Percentiles rank a stretch among this genome's conserved stretches.
Evolutionary conservation across 2,329 filamentous ascomycete genomes (phyloP).

Genomic region (Neocatenulostroma microsporum): DNA sequence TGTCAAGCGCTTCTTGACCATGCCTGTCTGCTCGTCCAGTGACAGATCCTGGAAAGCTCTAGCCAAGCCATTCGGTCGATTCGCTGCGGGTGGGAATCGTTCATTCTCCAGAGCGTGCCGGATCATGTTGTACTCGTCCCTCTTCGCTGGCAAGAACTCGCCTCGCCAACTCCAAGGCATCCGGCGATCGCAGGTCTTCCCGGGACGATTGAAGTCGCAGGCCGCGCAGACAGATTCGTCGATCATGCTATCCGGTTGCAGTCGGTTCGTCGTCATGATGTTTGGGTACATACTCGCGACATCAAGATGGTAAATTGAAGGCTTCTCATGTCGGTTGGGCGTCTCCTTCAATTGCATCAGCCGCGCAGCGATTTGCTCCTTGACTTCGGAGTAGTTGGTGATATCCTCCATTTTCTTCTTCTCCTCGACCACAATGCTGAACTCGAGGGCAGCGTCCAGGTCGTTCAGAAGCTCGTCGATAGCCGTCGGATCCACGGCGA

Average conservation of each 20-base stretch:
- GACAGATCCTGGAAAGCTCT: constrained; percentile 74
- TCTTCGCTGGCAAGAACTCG: constrained; percentile 90
- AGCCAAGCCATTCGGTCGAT: constrained; percentile 58
- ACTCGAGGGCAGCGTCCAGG: constrained; percentile 79
- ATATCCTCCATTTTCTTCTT: constrained; percentile 47
- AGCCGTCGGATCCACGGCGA: constrained; percentile 78
- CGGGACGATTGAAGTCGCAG: constrained; percentile 95
- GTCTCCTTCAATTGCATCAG: constrained; percentile 68
- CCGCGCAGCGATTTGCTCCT: constrained; percentile 66
- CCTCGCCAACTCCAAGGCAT: constrained; percentile 98
- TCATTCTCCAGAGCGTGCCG: constrained; percentile 85
- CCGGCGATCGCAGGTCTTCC: constrained; percentile 91
- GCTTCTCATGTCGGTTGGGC: constrained; percentile 75
- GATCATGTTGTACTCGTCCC: constrained; percentile 99
- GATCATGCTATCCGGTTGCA: constrained; percentile 99
- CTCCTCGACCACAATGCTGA: constrained; percentile 55
- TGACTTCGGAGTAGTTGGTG: constrained; percentile 54
- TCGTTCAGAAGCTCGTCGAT: constrained; percentile 83
- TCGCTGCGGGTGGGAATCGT: constrained; percentile 72
- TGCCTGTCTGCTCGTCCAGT: constrained; percentile 69
- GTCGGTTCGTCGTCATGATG: constrained; percentile 98
- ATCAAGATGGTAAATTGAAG: constrained; percentile 94
- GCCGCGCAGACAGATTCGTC: constrained; percentile 91
- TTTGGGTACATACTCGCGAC: constrained; percentile 99
- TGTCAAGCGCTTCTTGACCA: constrained; percentile 80